A percentile compares a stretch with the other conserved stretches of the same genome.
phyloP scores from a whole-genome alignment of 2,329 filamentous ascomycete genomes.

The Fonsecaea erecta region DNA sequence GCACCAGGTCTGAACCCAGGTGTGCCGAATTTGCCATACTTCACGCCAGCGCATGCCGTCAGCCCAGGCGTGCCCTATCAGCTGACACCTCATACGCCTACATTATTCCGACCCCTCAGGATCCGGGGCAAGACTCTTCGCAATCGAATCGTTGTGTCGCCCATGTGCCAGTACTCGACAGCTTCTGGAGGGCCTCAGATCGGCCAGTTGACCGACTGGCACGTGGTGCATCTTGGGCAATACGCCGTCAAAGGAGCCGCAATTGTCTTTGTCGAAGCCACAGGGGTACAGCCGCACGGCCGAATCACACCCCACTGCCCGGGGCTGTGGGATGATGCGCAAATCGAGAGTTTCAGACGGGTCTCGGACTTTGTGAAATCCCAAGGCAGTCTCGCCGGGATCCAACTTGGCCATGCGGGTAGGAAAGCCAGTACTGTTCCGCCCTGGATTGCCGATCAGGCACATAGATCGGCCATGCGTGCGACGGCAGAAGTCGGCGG shows the following conservation, averaged over 20 bases:
- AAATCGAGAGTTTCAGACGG: slow-evolving; percentile 52
- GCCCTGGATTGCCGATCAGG: slow-evolving; percentile 50
- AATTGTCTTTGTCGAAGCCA: slow-evolving; percentile 70
- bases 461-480: slow-evolving; percentile 33
- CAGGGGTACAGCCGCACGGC: slow-evolving; percentile 73
- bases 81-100: slow-evolving; percentile 30
- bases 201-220: slow-evolving; percentile 52
- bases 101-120: slow-evolving; percentile 51
- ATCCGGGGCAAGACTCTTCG: slow-evolving; percentile 59
- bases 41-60: slow-evolving; percentile 32
- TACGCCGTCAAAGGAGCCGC: slow-evolving; percentile 37
- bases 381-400: slow-evolving; percentile 74
- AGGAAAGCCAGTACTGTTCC: slow-evolving; percentile 64
- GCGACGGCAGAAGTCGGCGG: slow-evolving; percentile 32
- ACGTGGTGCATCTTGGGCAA: slow-evolving; percentile 46
- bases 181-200: slow-evolving; percentile 40
- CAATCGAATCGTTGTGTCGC: slow-evolving; percentile 61
- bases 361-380: slow-evolving; percentile 79
- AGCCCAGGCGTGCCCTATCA: slow-evolving; percentile 27
- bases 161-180: slow-evolving; percentile 62
- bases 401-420: slow-evolving; percentile 83
- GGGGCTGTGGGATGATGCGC: slow-evolving; percentile 44
- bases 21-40: slow-evolving; percentile 36
- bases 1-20: too few relatives aligned
- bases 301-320: slow-evolving; percentile 67